These are phyloP conservation scores for Colletotrichum camelliae DNA, from an alignment of 2,329 filamentous ascomycete genomes.

Conservation along the genomic window DNA sequence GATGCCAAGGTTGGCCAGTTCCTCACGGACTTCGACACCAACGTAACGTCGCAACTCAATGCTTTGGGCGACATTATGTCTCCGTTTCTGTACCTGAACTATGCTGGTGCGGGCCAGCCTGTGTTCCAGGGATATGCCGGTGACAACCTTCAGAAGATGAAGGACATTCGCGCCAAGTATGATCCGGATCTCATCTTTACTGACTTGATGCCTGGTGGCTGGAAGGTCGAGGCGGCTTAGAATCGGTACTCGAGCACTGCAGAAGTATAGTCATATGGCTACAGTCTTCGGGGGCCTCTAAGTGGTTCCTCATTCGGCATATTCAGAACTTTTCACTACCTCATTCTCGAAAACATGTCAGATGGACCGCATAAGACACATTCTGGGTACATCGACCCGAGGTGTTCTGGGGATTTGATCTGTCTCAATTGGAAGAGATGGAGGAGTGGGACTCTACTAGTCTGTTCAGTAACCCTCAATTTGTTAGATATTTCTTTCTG, in stretches of 20 bases:
- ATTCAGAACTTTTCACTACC: too few species aligned
- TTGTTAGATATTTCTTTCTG: too few species aligned
- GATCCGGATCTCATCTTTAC: background rate
- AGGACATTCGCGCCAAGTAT: background rate
- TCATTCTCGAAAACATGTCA: background rate
- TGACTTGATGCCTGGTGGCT: background rate
- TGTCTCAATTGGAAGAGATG: background rate
- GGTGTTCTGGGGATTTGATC: background rate
- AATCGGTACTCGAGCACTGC: background rate
- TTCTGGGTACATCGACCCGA: background rate
- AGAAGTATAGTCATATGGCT: background rate
- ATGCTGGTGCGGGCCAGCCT: background rate
- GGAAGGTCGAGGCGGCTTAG: background rate
- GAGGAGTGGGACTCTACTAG: too few species aligned
- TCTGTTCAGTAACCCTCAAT: too few species aligned
- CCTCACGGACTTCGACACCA: background rate
- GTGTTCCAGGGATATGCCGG: background rate
- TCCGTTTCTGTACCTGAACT: background rate
- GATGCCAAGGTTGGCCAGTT: background rate
- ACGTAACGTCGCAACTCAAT: background rate
- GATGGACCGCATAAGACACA: background rate
- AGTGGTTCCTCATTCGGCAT: rapidly evolving
- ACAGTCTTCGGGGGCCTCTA: background rate
- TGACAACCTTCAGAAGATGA: background rate
- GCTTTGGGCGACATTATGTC: background rate